Base-by-base conservation (phyloP, 73 alveolate species). In the Breviolum minutum region DNA sequence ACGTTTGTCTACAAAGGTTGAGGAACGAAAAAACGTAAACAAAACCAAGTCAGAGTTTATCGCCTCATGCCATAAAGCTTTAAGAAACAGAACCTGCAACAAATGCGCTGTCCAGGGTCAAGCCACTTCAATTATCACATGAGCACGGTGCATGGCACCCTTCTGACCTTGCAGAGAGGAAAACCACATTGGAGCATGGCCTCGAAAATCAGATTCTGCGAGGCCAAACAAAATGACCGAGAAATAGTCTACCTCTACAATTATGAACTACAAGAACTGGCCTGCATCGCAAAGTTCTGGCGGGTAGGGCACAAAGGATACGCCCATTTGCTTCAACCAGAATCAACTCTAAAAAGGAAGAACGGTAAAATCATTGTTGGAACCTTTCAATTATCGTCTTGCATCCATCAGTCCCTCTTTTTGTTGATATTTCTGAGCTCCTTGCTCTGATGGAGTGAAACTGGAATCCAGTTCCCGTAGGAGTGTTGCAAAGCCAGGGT, bases 181-280 rank as follows among this genome's bases (percentile, higher is more conserved):
- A 86, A 17, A 86, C 94, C 94, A 86, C 94, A 22, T 86, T 86
- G 94, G 94, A 86, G 63, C 80, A 86, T 27, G 94, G 94, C 94
- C 94, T 86, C 22, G 62, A 32, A 13, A 32, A 10, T 19, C 40
- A 14, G 77, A 68, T 17, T 14, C 77, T 22, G 77, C 54, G 54
- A 40, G 54, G 54, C 54, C 54, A 40, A 40, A 40, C 54, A 40
- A 40, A 40, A 40, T 40, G 54, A 40, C 54, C 3, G 54, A 40
- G 54, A 40, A 40, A 40, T 40, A 40, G 54, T 40, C 54, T 40
- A 40, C 54, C 54, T 40, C 54, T 40, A 40, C 54, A n/a, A n/a
- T n/a, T n/a, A n/a, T n/a, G n/a, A n/a, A 40, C 54, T 40, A 40
- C 54, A 40, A 40, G 54, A 40, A 40, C 54, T 40, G 54, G 54